Evolutionary conservation across 108 stramenopile genomes (phyloP).

Genomic region (Epipyxis sp.): DNA sequence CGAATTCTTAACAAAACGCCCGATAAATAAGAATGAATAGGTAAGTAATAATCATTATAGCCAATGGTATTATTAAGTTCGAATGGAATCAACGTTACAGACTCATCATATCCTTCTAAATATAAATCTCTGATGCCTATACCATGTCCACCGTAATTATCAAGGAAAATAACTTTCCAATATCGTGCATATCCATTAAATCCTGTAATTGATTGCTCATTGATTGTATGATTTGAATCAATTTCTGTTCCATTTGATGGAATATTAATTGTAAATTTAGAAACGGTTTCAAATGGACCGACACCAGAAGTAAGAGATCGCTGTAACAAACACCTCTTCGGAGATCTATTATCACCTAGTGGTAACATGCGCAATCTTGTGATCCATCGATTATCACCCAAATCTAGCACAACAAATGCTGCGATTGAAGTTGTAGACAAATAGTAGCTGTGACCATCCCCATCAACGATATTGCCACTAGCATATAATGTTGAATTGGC

Average conservation of each 20-base stretch:
- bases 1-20: slow-evolving; percentile 41
- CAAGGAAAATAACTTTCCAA: slow-evolving; percentile 24
- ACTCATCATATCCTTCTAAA: slow-evolving; percentile 28
- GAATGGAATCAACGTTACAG: neutral
- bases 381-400: slow-evolving; percentile 17
- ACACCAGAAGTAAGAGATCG: slow-evolving; percentile 5
- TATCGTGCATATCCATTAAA: slow-evolving; percentile 21
- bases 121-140: slow-evolving; percentile 14
- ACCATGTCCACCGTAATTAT: slow-evolving; percentile 22
- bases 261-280: neutral
- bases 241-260: neutral
- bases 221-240: neutral
- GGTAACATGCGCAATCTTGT: neutral
- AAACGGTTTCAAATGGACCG: slow-evolving; percentile 11
- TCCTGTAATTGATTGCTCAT: neutral
- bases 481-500: neutral
- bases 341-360: neutral
- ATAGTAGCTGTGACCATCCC: neutral
- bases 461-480: neutral
- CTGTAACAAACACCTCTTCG: neutral
- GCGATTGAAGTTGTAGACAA: neutral
- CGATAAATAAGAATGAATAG: slow-evolving; percentile 32
- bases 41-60: slow-evolving; percentile 38
- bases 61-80: neutral
- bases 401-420: neutral